A percentile compares a stretch with the other conserved stretches of the same genome.
phyloP scores from a whole-genome alignment of 768 basidiomycete genomes.

The Pholiota conissans region DNA sequence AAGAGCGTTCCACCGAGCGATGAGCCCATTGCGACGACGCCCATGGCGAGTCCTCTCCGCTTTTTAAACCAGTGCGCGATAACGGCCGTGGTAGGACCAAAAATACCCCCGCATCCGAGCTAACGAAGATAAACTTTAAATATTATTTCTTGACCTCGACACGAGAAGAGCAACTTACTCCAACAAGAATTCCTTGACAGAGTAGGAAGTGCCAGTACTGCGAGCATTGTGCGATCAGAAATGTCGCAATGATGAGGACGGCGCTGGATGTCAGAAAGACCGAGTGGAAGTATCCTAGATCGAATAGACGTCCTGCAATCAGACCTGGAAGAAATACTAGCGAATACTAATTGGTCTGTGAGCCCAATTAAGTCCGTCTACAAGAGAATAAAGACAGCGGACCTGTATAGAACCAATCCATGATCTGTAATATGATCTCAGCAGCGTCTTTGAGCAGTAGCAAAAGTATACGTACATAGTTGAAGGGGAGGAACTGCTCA shows the following conservation, averaged over 20 bases:
- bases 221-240: conserved; percentile 71
- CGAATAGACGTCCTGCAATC: conserved; percentile 68
- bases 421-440: conserved; percentile 40
- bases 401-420: conserved; percentile 85
- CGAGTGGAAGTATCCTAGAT: conserved; percentile 63
- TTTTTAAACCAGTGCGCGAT: conserved; percentile 76
- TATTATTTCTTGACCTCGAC: not conserved
- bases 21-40: conserved; percentile 62
- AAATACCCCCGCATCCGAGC: conserved; percentile 57
- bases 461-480: conserved; percentile 50
- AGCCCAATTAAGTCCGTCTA: not conserved
- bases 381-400: not conserved
- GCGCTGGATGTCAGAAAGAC: conserved; percentile 49
- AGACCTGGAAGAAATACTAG: conserved; percentile 64
- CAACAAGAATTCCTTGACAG: conserved; percentile 69
- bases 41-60: conserved; percentile 59
- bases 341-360: conserved; percentile 46
- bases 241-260: conserved; percentile 52
- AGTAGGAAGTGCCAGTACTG: conserved; percentile 79
- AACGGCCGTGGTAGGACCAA: conserved; percentile 58
- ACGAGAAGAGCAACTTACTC: conserved; percentile 43
- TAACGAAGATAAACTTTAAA: conserved; percentile 16
- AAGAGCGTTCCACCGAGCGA: conserved; percentile 70
- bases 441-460: not conserved
- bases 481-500: conserved; percentile 53